Percentiles rank a stretch among this genome's conserved stretches.
Evolutionary conservation across 306 rosid genomes (phyloP).

Genomic region (Cicer chorassanicum): DNA sequence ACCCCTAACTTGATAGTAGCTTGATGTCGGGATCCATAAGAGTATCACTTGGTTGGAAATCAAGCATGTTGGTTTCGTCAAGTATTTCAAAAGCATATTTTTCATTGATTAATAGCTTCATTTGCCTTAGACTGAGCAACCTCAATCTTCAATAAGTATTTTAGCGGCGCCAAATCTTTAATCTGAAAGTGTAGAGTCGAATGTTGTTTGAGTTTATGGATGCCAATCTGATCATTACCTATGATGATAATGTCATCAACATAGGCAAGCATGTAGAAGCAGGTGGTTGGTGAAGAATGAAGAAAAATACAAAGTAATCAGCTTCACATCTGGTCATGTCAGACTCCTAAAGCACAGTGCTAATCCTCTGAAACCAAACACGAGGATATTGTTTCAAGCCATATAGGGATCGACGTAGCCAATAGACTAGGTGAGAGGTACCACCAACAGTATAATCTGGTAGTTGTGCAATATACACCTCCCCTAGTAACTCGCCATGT

Average conservation of each 20-base stretch:
- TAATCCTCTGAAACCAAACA: too few relatives aligned
- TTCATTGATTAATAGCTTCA: too few relatives aligned
- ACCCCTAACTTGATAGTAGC: neutral
- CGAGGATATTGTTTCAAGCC: too few relatives aligned
- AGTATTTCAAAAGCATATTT: neutral
- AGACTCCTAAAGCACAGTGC: neutral
- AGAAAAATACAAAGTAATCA: neutral
- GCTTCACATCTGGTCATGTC: neutral
- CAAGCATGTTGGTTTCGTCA: neutral
- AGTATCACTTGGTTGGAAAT: too few relatives aligned
- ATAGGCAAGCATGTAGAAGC: neutral
- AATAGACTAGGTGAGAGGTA: too few relatives aligned
- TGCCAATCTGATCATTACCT: neutral
- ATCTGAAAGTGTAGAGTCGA: neutral
- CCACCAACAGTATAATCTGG: too few relatives aligned
- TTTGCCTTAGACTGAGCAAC: neutral
- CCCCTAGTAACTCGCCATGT: too few relatives aligned
- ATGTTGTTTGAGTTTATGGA: neutral
- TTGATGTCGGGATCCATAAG: neutral
- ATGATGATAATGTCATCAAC: neutral
- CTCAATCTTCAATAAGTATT: neutral
- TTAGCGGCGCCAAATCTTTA: neutral
- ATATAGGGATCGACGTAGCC: too few relatives aligned
- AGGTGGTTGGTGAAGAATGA: neutral
- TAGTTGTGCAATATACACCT: too few relatives aligned